Evolutionary conservation across 257 asterid species (phyloP).

Genomic region (Ocimum tenuiflorum): DNA sequence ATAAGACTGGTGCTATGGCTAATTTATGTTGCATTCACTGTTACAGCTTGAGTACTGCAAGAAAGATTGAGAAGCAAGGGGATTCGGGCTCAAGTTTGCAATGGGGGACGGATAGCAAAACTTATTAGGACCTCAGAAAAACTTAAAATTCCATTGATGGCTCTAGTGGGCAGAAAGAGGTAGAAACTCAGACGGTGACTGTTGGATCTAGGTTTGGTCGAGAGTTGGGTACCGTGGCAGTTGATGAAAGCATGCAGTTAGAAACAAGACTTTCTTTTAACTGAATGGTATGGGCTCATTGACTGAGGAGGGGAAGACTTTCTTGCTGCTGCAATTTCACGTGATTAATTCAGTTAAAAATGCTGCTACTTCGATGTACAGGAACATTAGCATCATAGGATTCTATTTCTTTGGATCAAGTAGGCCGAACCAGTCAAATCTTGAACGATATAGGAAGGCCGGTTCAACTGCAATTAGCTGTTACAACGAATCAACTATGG

Average conservation of each 20-base stretch:
- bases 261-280: slow-evolving; percentile 45
- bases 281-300: not conserved
- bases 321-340: not conserved
- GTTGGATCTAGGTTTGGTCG: slow-evolving; percentile 78
- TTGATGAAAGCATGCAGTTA: slow-evolving; percentile 68
- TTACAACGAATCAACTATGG: no score
- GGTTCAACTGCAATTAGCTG: no score
- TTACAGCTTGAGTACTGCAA: slow-evolving; percentile 69
- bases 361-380: not conserved
- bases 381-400: not conserved
- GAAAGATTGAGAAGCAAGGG: slow-evolving; percentile 54
- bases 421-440: no score
- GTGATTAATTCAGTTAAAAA: not conserved
- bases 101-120: slow-evolving; percentile 78
- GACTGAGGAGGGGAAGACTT: not conserved
- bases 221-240: slow-evolving; percentile 69
- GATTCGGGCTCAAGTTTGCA: slow-evolving; percentile 65
- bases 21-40: slow-evolving; percentile 4
- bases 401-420: not conserved
- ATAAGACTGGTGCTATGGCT: not conserved
- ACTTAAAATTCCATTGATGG: slow-evolving; percentile 87
- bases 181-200: slow-evolving; percentile 56
- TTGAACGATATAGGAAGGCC: no score
- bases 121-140: slow-evolving; percentile 82
- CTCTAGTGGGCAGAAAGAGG: slow-evolving; percentile 81